These are phyloP conservation scores for Entonaema liquescens DNA, from an alignment of 495 filamentous ascomycete species.

Conservation along the genomic window DNA sequence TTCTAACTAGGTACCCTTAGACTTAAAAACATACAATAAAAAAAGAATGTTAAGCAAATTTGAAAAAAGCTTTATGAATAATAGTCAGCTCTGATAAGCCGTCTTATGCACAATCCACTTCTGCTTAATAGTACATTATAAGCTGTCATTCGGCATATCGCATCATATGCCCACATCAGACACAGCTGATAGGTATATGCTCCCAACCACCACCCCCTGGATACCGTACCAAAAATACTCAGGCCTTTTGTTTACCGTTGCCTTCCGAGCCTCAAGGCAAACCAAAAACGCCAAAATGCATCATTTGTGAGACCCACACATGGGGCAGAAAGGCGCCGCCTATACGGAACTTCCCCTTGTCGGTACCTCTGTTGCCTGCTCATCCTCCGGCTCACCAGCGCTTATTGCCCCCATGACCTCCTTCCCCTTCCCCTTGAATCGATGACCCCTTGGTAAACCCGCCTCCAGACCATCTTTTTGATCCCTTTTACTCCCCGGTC, in stretches of 20 bases:
- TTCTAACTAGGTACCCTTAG: not conserved
- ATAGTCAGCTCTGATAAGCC: slow-evolving; percentile 13
- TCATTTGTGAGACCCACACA: not conserved
- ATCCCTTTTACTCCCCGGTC: slow-evolving; percentile 32
- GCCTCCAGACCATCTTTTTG: slow-evolving; percentile 15
- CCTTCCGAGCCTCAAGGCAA: slow-evolving; percentile 10
- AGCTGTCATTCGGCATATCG: slow-evolving; percentile 3
- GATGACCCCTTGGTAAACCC: slow-evolving; percentile 11
- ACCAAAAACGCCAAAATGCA: slow-evolving; percentile 34
- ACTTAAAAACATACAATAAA: not conserved
- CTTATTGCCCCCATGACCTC: slow-evolving; percentile 33
- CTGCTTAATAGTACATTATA: slow-evolving; percentile 23
- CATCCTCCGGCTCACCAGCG: slow-evolving; percentile 20
- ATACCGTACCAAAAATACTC: slow-evolving; percentile 5
- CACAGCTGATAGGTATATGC: slow-evolving; percentile 17
- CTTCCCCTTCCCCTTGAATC: slow-evolving; percentile 46
- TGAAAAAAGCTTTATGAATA: not conserved
- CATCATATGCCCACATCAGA: slow-evolving; percentile 20
- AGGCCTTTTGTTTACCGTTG: slow-evolving; percentile 3
- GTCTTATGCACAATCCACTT: slow-evolving; percentile 23
- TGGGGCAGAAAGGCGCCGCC: not conserved
- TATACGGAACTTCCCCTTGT: slow-evolving; percentile 48
- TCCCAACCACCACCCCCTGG: slow-evolving; percentile 1
- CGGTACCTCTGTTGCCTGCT: slow-evolving; percentile 8
- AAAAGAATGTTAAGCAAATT: slow-evolving; percentile 1